phyloP scores from a whole-genome alignment of 179 eudicot species.

The Dionaea muscipula region DNA sequence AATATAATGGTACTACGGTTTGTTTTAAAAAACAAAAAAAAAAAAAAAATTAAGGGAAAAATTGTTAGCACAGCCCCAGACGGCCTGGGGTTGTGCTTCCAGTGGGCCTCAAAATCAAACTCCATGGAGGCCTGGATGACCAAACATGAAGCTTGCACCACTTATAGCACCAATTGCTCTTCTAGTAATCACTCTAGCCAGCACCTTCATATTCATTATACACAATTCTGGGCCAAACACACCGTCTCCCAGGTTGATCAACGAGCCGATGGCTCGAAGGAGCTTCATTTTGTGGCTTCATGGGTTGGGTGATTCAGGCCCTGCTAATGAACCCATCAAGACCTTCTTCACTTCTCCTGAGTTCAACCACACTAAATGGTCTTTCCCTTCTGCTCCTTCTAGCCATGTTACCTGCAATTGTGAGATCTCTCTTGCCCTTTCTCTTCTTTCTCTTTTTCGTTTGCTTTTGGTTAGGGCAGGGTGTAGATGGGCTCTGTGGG shows the following conservation, averaged over 20 bases:
- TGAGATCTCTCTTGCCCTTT: slow-evolving; percentile 20
- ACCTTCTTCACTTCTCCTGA: slow-evolving; percentile 57
- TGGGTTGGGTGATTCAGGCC: slow-evolving; percentile 93
- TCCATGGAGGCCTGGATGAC: too few species aligned
- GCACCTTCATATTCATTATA: slow-evolving; percentile 30
- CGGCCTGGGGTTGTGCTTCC: too few species aligned
- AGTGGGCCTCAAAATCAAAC: too few species aligned
- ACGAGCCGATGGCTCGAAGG: slow-evolving; percentile 29
- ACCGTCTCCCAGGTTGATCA: not conserved
- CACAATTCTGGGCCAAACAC: not conserved
- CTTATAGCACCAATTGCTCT: slow-evolving; percentile 18
- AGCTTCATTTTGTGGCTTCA: slow-evolving; percentile 87
- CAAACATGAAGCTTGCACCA: slow-evolving; percentile 12
- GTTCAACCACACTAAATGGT: slow-evolving; percentile 59
- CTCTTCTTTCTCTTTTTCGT: not conserved
- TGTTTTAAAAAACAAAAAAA: too few species aligned
- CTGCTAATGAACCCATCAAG: slow-evolving; percentile 84
- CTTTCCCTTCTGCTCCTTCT: slow-evolving; percentile 83
- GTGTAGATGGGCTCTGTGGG: not conserved
- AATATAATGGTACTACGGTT: too few species aligned
- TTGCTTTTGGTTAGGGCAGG: not conserved
- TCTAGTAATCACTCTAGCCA: slow-evolving; percentile 21
- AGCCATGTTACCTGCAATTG: slow-evolving; percentile 79
- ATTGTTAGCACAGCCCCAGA: too few species aligned
- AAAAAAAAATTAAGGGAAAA: too few species aligned